Percentiles rank a stretch among this genome's conserved stretches.
Conservation (phyloP, 2,329 filamentous ascomycete species). For the Phialophora chinensis region DNA sequence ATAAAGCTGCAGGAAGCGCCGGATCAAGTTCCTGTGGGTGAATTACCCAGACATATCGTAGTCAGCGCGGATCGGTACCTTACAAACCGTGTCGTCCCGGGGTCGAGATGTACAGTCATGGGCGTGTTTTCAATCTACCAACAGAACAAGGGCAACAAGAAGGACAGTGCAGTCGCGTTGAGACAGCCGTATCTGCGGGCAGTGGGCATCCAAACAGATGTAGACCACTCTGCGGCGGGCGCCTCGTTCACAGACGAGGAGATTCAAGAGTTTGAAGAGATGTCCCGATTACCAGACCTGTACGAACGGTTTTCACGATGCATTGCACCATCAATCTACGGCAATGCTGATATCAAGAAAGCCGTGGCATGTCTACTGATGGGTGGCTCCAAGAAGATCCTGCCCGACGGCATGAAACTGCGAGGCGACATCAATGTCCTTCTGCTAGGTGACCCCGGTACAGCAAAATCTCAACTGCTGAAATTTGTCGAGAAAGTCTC, state of each 20-base stretch:
- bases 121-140: constrained; percentile 99
- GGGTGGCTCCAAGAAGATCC: constrained; percentile 95
- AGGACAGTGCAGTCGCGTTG: constrained; percentile 85
- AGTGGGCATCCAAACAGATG: constrained; percentile 87
- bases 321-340: constrained; percentile 97
- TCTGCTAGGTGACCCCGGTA: constrained; percentile 94
- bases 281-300: constrained; percentile 89
- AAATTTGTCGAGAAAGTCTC: constrained; percentile 98
- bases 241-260: constrained; percentile 90
- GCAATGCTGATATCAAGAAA: constrained; percentile 95
- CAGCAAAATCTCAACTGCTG: constrained; percentile 93
- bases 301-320: constrained; percentile 89
- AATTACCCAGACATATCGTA: constrained; percentile 90
- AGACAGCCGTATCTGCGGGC: constrained; percentile 92
- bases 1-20: constrained; percentile 97
- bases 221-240: constrained; percentile 87
- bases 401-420: constrained; percentile 96
- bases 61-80: constrained; percentile 96
- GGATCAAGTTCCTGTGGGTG: constrained; percentile 95
- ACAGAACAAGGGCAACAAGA: constrained; percentile 78
- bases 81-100: constrained; percentile 93
- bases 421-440: constrained; percentile 98
- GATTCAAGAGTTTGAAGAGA: constrained; percentile 91
- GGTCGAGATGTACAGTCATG: constrained; percentile 92
- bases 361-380: constrained; percentile 91